Evolutionary conservation across 164 flowering plant species (phyloP), one percentile per base, ranked within the genome.

Genomic region (Pachysandra terminalis): DNA sequence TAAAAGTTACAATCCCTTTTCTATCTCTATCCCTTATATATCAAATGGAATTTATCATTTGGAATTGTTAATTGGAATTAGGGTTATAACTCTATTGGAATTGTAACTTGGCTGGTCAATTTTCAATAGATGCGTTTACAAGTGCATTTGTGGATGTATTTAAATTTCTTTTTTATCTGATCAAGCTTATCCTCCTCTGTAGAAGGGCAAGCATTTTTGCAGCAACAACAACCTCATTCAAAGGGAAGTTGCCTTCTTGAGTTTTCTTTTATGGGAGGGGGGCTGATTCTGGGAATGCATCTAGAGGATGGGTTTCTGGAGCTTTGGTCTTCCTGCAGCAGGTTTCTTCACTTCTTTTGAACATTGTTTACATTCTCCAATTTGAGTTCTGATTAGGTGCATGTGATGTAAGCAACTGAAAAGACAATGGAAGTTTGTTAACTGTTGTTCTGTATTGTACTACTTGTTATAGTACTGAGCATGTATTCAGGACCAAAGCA

Each of bases 291-390:
- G n/a, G n/a, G 64, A 85, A 73, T 82, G 81, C 82, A 13, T 74
- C 84, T 26, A 72, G 80, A 26, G 79, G 76, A 62, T 96, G 97
- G 97, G 54, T 87, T 70, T 79, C 96, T 61, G 86, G 89, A 65
- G 82, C 78, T 21, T 80, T 92, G 64, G 90, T 24, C 80, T 92
- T 68, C 94, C 99, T 62, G 90, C 87, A 0, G 97, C 96, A 89
- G 98, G 99, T 95, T 76, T 66, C 35, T 26, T 52, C 51, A 32
- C 12, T 58, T 67, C 52, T 22, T n/a, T 65, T 22, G 58, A 32
- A 32, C 7, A 7, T 7, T 32, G 7, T 32, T 7, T 32, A 32
- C 37, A 32, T 10, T 22, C n/a, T n/a, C n/a, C n/a, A n/a, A n/a
- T n/a, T 25, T 24, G 1, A 19, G 45, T 35, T 37, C 26, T 63